These are phyloP conservation scores for Jatropha multifida DNA, from an alignment of 441 rosid genomes.

Conservation along the genomic window DNA sequence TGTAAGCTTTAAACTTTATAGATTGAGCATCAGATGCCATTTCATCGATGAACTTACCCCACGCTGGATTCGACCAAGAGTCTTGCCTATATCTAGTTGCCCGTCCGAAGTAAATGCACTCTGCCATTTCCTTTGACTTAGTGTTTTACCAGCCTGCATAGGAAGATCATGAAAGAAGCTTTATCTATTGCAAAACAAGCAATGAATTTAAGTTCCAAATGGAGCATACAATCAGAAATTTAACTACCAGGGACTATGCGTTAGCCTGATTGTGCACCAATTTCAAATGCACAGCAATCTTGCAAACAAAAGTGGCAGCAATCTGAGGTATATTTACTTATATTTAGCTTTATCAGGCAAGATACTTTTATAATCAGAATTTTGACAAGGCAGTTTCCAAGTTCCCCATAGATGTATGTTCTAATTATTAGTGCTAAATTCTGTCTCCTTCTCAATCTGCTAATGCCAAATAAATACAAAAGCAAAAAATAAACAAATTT, in stretches of 20 bases:
- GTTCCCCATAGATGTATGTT: background rate
- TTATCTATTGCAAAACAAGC: conserved; percentile 3
- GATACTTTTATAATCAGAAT: background rate
- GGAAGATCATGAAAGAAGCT: conserved; percentile 21
- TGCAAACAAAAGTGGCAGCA: background rate
- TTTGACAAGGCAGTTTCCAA: background rate
- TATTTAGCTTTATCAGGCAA: background rate
- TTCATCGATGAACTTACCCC: conserved; percentile 52
- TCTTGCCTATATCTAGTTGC: conserved; percentile 68
- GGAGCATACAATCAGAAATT: background rate
- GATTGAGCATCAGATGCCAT: background rate
- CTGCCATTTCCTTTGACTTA: conserved; percentile 93
- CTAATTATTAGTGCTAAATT: background rate
- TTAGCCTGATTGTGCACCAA: background rate
- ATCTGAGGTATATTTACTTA: background rate
- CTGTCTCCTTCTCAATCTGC: background rate
- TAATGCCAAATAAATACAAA: background rate
- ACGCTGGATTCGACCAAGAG: conserved; percentile 72
- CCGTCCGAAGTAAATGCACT: conserved; percentile 78
- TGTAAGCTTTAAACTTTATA: conserved; percentile 9
- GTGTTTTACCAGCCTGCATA: conserved; percentile 86
- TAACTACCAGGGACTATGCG: background rate
- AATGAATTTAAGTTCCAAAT: conserved; percentile 1
- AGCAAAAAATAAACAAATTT: background rate
- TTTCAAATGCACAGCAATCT: background rate